phyloP scores from a whole-genome alignment of 1,139 yeast species.

The Blastobotrys apis region DNA sequence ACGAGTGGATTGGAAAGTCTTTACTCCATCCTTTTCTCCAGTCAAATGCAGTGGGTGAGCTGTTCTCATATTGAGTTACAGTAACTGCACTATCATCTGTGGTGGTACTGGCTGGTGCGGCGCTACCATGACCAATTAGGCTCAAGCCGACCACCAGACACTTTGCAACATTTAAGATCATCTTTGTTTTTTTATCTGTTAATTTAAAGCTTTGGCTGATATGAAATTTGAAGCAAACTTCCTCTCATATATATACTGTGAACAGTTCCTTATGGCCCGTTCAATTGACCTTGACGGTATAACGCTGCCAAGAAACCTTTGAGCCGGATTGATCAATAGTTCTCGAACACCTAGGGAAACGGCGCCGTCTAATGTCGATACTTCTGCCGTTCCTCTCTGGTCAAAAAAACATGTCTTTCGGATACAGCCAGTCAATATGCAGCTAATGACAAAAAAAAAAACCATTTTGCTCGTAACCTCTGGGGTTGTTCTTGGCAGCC shows the following conservation, averaged over 20 bases:
- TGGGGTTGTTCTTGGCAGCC: too few relatives aligned
- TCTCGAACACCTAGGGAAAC: too few relatives aligned
- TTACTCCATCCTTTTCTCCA: constrained; percentile 1
- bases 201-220: background rate
- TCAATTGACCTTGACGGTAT: background rate
- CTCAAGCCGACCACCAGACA: background rate
- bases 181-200: background rate
- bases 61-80: background rate
- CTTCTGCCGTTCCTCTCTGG: too few relatives aligned
- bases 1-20: constrained; percentile 1
- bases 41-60: background rate
- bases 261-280: background rate
- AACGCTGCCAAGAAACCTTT: background rate
- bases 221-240: too few relatives aligned
- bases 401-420: too few relatives aligned
- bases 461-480: too few relatives aligned
- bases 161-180: background rate
- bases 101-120: background rate
- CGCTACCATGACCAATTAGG: background rate
- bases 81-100: background rate
- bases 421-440: too few relatives aligned
- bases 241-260: too few relatives aligned
- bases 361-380: too few relatives aligned
- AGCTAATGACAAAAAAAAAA: too few relatives aligned
- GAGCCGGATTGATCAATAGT: too few relatives aligned